Percentiles rank a stretch among this genome's conserved stretches.
phyloP scores from a whole-genome alignment of 306 rosid genomes.

The Hippophae gyantsensis region DNA sequence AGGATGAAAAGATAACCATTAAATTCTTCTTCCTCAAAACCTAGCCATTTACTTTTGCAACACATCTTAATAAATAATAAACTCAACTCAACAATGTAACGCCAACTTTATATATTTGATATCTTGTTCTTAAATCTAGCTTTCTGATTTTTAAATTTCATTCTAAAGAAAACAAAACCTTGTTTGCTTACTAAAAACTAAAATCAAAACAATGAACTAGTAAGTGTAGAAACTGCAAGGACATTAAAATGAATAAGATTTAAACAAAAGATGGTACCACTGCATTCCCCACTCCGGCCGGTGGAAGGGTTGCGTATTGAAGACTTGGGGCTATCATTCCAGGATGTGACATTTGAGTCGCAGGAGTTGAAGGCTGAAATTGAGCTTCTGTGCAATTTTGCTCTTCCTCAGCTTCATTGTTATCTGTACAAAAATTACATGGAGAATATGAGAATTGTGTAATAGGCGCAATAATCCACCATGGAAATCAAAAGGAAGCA shows the following conservation, averaged over 20 bases:
- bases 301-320: constrained; percentile 59
- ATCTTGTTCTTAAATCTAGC: no score
- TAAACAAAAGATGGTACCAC: constrained; percentile 47
- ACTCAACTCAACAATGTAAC: no score
- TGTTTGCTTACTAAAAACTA: not conserved
- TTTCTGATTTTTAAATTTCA: not conserved
- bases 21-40: no score
- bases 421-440: constrained; percentile 45
- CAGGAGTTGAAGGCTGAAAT: constrained; percentile 41
- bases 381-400: constrained; percentile 48
- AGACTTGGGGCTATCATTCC: constrained; percentile 35
- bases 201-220: not conserved
- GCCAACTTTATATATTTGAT: no score
- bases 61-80: no score
- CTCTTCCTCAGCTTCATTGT: constrained; percentile 50
- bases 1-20: no score
- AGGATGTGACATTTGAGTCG: constrained; percentile 48
- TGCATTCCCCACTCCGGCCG: constrained; percentile 65
- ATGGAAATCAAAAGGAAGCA: no score
- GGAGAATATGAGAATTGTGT: constrained; percentile 14
- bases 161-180: not conserved
- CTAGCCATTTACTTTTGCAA: no score
- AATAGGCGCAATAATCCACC: not conserved
- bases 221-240: not conserved
- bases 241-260: not conserved